A percentile compares a stretch with the other conserved stretches of the same genome.
Conservation (phyloP, 2,329 filamentous ascomycete species). For the Calonectria pseudoturangicola region DNA sequence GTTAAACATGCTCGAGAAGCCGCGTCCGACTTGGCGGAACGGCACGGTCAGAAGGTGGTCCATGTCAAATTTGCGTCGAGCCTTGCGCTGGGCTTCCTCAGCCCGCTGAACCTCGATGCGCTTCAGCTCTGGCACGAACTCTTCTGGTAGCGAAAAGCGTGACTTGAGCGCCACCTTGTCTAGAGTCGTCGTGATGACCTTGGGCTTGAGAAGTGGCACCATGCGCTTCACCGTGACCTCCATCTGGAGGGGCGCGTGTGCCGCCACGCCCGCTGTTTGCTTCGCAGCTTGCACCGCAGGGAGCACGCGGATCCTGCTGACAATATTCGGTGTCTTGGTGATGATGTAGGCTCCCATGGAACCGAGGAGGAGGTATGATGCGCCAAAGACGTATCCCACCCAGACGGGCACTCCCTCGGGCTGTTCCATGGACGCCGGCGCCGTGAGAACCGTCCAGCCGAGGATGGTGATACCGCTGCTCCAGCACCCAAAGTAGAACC, state of each 20-base stretch:
- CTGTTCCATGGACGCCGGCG: constrained; percentile 57
- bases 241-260: constrained; percentile 63
- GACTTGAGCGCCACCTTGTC: constrained; percentile 60
- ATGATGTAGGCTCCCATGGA: constrained; percentile 77
- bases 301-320: constrained; percentile 75
- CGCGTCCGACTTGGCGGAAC: constrained; percentile 70
- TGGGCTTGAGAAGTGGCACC: constrained; percentile 68
- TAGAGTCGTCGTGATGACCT: constrained; percentile 62
- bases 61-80: constrained; percentile 70
- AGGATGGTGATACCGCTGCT: constrained; percentile 67
- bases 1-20: constrained; percentile 63
- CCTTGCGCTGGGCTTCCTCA: constrained; percentile 62
- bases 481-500: constrained; percentile 78
- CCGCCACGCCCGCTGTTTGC: constrained; percentile 43
- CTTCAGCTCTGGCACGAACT: constrained; percentile 61
- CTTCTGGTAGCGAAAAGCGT: constrained; percentile 62
- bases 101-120: constrained; percentile 57
- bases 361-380: constrained; percentile 76
- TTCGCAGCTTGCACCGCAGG: constrained; percentile 57
- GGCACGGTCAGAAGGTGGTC: constrained; percentile 74
- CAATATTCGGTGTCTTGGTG: constrained; percentile 73
- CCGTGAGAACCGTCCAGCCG: constrained; percentile 60
- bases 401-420: constrained; percentile 72
- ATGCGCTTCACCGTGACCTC: constrained; percentile 72
- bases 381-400: constrained; percentile 74